phyloP scores from a whole-genome alignment of 2,329 filamentous ascomycete species.

The Pseudocercospora musae region DNA sequence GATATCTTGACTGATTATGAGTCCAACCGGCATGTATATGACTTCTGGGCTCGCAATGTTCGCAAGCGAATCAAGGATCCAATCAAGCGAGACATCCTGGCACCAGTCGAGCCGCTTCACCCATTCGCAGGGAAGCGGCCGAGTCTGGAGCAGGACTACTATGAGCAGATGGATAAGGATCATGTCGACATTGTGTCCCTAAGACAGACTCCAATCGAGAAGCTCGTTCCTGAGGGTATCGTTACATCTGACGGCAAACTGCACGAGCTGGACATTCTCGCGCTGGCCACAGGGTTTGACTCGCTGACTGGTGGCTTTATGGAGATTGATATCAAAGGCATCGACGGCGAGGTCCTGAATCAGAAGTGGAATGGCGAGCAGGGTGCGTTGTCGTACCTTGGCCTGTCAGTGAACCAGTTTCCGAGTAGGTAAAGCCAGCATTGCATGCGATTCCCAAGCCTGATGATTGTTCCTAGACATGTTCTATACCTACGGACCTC shows the following conservation, averaged over 20 bases:
- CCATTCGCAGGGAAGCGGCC: conserved; percentile 47
- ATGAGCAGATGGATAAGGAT: conserved; percentile 43
- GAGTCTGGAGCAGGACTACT: conserved; percentile 45
- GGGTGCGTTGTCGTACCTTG: conserved; percentile 41
- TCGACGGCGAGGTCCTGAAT: conserved; percentile 22
- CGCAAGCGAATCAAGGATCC: conserved; percentile 51
- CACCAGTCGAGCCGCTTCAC: conserved; percentile 37
- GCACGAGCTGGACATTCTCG: conserved; percentile 43
- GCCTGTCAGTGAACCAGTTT: conserved; percentile 28
- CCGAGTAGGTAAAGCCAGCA: conserved; percentile 35
- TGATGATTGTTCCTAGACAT: conserved; percentile 19
- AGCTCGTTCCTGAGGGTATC: conserved; percentile 53
- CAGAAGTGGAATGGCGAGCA: conserved; percentile 45
- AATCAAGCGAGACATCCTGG: conserved; percentile 49
- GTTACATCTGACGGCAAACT: conserved; percentile 40
- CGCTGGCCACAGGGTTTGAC: conserved; percentile 48
- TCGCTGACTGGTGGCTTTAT: conserved; percentile 34
- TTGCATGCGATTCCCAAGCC: conserved; percentile 34
- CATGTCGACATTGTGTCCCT: conserved; percentile 43
- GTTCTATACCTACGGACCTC: conserved; percentile 45
- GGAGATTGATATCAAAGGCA: conserved; percentile 35
- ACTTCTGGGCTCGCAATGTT: conserved; percentile 55
- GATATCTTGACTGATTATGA: conserved; percentile 47
- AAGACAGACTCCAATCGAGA: conserved; percentile 41
- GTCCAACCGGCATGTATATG: conserved; percentile 52